phyloP scores from a whole-genome alignment of 2,329 filamentous ascomycete genomes.

The Teratosphaeria zuluensis region DNA sequence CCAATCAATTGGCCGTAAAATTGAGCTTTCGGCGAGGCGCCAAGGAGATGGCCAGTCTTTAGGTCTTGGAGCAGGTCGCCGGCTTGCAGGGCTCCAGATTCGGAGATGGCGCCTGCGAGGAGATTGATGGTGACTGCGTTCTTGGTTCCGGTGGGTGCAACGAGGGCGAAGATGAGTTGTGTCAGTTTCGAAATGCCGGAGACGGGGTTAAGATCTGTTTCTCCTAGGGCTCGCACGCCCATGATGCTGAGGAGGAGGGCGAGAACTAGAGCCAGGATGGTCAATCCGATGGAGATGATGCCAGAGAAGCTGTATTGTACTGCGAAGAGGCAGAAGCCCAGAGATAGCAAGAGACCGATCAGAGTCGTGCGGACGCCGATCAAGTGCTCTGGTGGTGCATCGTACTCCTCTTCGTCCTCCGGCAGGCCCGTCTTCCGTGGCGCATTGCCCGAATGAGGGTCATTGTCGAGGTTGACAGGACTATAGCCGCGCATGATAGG shows the following conservation, averaged over 20 bases:
- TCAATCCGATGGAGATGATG: conserved; percentile 72
- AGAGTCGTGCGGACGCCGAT: conserved; percentile 62
- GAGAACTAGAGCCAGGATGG: conserved; percentile 71
- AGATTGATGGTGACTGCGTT: conserved; percentile 93
- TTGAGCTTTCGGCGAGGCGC: conserved; percentile 85
- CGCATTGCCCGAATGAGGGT: background rate
- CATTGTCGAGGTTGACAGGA: conserved; percentile 21
- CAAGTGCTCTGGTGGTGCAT: conserved; percentile 76
- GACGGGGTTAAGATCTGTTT: conserved; percentile 93
- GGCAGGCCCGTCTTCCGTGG: background rate
- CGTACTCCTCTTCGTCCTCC: conserved; percentile 44
- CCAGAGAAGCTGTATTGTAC: conserved; percentile 76
- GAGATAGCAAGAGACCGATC: conserved; percentile 65
- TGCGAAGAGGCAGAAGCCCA: conserved; percentile 68
- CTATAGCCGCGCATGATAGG: conserved; percentile 30
- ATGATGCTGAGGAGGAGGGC: conserved; percentile 59
- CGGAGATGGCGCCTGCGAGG: conserved; percentile 79
- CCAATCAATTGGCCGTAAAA: conserved; percentile 96
- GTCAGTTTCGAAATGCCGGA: conserved; percentile 95
- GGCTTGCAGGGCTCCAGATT: conserved; percentile 80
- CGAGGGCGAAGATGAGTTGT: conserved; percentile 86
- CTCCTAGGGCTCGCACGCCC: conserved; percentile 55
- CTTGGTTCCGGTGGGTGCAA: conserved; percentile 69
- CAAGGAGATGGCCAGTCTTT: conserved; percentile 88
- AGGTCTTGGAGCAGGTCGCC: conserved; percentile 96